These are phyloP conservation scores for Paecilomyces fulvus DNA, from an alignment of 2,329 filamentous ascomycete genomes.

Conservation along the genomic window DNA sequence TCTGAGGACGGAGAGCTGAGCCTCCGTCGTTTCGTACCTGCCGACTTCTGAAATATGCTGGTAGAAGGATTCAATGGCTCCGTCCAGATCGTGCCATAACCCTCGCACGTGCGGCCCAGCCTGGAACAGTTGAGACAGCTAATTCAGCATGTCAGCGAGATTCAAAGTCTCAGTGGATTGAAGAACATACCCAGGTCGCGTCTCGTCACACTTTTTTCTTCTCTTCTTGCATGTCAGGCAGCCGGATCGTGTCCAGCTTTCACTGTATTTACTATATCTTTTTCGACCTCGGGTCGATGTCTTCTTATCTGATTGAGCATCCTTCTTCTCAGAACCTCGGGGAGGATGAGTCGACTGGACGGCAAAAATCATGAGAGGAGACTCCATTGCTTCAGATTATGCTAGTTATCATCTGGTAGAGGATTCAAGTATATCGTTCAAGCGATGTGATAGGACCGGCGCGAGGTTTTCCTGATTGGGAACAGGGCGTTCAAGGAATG, in stretches of 20 bases:
- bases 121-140: slow-evolving; percentile 25
- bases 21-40: slow-evolving; percentile 13
- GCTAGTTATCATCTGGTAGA: neutral
- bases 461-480: neutral
- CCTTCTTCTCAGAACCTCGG: neutral
- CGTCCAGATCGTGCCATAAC: slow-evolving; percentile 30
- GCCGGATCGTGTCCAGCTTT: slow-evolving; percentile 30
- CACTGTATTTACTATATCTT: slow-evolving; percentile 8
- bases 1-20: slow-evolving; percentile 9
- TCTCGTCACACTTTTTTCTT: slow-evolving; percentile 30
- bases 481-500: neutral
- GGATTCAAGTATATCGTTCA: too few species aligned
- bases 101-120: slow-evolving; percentile 27
- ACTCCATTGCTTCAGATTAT: neutral
- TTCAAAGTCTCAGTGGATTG: neutral
- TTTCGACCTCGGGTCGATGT: slow-evolving; percentile 12
- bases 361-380: neutral
- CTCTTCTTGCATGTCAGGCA: slow-evolving; percentile 32
- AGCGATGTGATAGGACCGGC: neutral
- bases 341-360: neutral
- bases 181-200: slow-evolving; percentile 24
- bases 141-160: slow-evolving; percentile 6
- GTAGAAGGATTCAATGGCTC: slow-evolving; percentile 24
- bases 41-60: slow-evolving; percentile 17
- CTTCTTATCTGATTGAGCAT: slow-evolving; percentile 5